phyloP scores from a whole-genome alignment of 192 early-diverging fungal genomes.

The Gryganskiella cystojenkinii region DNA sequence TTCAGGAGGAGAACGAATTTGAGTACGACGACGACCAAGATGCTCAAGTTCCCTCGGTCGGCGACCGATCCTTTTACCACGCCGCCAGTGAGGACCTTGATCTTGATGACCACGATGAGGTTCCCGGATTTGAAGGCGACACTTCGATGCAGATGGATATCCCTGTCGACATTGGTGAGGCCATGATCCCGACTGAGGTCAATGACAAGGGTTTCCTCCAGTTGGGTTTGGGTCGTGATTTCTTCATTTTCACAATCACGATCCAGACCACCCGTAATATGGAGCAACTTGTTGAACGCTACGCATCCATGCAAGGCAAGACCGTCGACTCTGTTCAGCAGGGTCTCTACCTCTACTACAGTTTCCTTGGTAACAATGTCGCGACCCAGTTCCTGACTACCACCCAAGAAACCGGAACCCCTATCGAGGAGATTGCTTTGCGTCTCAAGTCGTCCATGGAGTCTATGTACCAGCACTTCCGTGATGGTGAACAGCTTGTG shows the following conservation, averaged over 20 bases:
- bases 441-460: slow-evolving; percentile 52
- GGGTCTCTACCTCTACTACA: slow-evolving; percentile 47
- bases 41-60: slow-evolving; percentile 33
- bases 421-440: slow-evolving; percentile 48
- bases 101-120: slow-evolving; percentile 7
- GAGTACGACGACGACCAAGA: slow-evolving; percentile 28
- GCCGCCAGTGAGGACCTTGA: slow-evolving; percentile 13
- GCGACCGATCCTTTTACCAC: slow-evolving; percentile 36
- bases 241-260: slow-evolving; percentile 51
- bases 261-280: slow-evolving; percentile 42
- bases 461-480: slow-evolving; percentile 52
- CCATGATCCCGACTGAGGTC: slow-evolving; percentile 50
- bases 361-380: slow-evolving; percentile 44
- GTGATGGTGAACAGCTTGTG: slow-evolving; percentile 46
- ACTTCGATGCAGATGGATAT: slow-evolving; percentile 41
- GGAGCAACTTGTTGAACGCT: slow-evolving; percentile 21
- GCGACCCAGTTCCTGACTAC: slow-evolving; percentile 40
- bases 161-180: slow-evolving; percentile 49
- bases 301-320: slow-evolving; percentile 20
- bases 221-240: slow-evolving; percentile 41
- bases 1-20: slow-evolving; percentile 37
- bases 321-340: slow-evolving; percentile 16
- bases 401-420: slow-evolving; percentile 12
- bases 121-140: slow-evolving; percentile 27
- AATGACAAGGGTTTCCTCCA: slow-evolving; percentile 50